These are phyloP conservation scores for Diaporthe capsici DNA, from an alignment of 2,329 filamentous ascomycete species.

Conservation along the genomic window DNA sequence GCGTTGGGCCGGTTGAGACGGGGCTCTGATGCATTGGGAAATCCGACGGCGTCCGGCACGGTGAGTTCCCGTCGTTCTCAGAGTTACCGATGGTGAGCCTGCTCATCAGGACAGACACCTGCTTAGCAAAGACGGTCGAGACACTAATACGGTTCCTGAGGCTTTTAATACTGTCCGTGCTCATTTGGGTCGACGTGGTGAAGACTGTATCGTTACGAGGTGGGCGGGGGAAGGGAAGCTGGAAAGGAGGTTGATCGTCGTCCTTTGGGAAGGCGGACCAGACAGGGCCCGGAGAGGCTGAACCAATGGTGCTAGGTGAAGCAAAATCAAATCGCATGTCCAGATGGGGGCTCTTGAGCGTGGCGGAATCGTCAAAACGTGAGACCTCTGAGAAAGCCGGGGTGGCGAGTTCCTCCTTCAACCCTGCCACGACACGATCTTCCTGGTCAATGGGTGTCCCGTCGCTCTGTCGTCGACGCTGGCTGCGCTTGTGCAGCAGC, in stretches of 20 bases:
- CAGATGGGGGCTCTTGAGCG: constrained; percentile 33
- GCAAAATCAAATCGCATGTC: constrained; percentile 32
- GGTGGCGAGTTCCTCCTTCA: constrained; percentile 35
- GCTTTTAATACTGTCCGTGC: constrained; percentile 53
- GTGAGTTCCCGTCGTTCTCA: constrained; percentile 31
- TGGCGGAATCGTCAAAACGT: constrained; percentile 27
- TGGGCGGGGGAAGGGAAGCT: constrained; percentile 46
- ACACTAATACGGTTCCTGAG: constrained; percentile 49
- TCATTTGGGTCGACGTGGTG: constrained; percentile 56
- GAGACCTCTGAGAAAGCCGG: constrained; percentile 35
- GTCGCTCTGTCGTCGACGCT: constrained; percentile 47
- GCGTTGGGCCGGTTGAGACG: constrained; percentile 45
- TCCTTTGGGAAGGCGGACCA: constrained; percentile 34
- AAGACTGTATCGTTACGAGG: constrained; percentile 51
- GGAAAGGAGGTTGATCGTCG: constrained; percentile 27
- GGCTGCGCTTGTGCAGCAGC: constrained; percentile 53
- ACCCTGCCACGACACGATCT: constrained; percentile 22
- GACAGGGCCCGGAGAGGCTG: constrained; percentile 25
- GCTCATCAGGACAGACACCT: constrained; percentile 56
- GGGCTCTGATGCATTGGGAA: constrained; percentile 23
- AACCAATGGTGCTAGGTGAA: constrained; percentile 35
- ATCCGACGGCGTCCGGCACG: constrained; percentile 35
- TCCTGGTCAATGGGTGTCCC: constrained; percentile 38
- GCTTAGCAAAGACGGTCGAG: constrained; percentile 41
- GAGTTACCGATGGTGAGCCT: constrained; percentile 41